Base-by-base conservation (phyloP, 2,329 filamentous ascomycete genomes). In the Ophiostoma tasmaniense region DNA sequence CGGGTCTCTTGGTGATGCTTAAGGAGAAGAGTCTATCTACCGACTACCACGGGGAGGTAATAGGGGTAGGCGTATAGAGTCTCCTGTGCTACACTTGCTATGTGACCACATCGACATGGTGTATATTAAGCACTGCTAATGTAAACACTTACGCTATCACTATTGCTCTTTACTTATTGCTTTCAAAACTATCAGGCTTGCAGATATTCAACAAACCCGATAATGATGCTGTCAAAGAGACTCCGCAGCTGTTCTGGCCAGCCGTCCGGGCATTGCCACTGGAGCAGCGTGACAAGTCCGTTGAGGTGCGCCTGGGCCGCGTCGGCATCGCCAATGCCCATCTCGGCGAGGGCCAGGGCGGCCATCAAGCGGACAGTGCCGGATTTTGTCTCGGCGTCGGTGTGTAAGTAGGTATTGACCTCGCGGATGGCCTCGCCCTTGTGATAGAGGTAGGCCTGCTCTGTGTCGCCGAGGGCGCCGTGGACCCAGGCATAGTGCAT, bases 401-500 rank as follows among this genome's bases (percentile, higher is more conserved):
- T 66, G 35, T 62, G 33, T 17, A 45, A 35, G 7, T 39, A 39
- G 11, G 13, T 14, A 11, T 68, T 68, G 20, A 68, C 35, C 3
- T 61, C 14, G 14, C 64, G 67, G 17, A 68, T 66, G 22, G 67
- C 67, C 37, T 68, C 67, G 20, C 42, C 64, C 35, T 66, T 66
- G 64, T 68, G 64, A 28, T 61, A 66, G 25, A 68, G 64, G 14
- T 39, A 68, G 0, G 67, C 66, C 10, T 66, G 52, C 11, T 69
- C 68, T 20, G 59, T 55, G 7, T 66, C 52, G 30, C 52, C 64
- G 2, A 69, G 30, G 13, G 65, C 35, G n/a, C 64, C 68, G n/a
- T 64, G 66, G 17, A 66, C 62, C 68, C 68, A 69, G 0, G 68
- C 42, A n/a, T 66, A 66, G 13, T 69, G 68, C 68, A 69, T 66